Evolutionary conservation across 352 stramenopile species (phyloP).

Genomic region (Paralagenidium karlingii): DNA sequence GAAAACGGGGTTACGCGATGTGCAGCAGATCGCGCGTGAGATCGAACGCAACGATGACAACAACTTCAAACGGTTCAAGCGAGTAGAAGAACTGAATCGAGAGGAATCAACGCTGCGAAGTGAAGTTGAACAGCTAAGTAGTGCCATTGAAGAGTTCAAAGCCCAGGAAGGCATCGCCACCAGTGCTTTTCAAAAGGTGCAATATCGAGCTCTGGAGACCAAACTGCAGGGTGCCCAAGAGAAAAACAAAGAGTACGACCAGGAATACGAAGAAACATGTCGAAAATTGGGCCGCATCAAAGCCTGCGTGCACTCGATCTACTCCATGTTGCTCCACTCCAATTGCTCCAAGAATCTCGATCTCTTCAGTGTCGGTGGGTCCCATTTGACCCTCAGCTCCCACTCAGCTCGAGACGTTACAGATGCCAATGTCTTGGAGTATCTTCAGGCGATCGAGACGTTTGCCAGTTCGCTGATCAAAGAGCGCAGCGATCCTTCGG

Average conservation of each 20-base stretch:
- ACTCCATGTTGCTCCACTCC: conserved; percentile 49
- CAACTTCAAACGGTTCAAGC: conserved; percentile 75
- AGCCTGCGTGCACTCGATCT: conserved; percentile 55
- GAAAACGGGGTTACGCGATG: conserved; percentile 37
- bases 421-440: conserved; percentile 58
- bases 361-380: conserved; percentile 12
- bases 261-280: conserved; percentile 41
- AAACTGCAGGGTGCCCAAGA: conserved; percentile 23
- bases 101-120: conserved; percentile 36
- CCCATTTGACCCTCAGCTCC: conserved; percentile 9
- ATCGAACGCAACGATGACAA: conserved; percentile 48
- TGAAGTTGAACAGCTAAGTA: conserved; percentile 28
- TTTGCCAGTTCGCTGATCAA: conserved; percentile 46
- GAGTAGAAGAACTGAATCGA: conserved; percentile 46
- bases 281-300: conserved; percentile 41
- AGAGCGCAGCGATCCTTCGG: conserved; percentile 3
- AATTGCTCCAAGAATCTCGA: conserved; percentile 26
- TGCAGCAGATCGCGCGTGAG: conserved; percentile 26
- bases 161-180: conserved; percentile 49
- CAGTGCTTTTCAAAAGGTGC: conserved; percentile 37
- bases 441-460: conserved; percentile 63
- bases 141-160: conserved; percentile 51
- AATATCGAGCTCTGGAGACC: conserved; percentile 22
- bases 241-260: conserved; percentile 28
- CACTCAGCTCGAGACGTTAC: conserved; percentile 28